Percentiles rank a stretch among this genome's conserved stretches.
These are phyloP conservation scores for Colletotrichum ledebouriae DNA, from an alignment of 2,329 filamentous ascomycete genomes.

Conservation along the genomic window DNA sequence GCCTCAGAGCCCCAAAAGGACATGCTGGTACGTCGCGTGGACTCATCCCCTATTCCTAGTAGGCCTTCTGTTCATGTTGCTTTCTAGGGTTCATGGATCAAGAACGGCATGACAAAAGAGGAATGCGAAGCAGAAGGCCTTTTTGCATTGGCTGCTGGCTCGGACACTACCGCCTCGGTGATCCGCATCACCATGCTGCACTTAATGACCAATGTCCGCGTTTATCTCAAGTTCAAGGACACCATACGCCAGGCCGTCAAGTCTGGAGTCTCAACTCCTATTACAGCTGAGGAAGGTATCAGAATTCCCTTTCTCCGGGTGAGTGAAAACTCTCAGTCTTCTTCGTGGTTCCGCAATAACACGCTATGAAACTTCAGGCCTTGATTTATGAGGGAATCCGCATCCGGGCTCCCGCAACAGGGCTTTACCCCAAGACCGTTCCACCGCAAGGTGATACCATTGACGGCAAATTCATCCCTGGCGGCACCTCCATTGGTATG, in stretches of 20 bases:
- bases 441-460: slow-evolving; percentile 42
- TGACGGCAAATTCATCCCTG: slow-evolving; percentile 51
- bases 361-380: background rate
- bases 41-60: background rate
- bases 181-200: slow-evolving; percentile 67
- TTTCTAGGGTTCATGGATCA: slow-evolving; percentile 49
- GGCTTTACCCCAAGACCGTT: slow-evolving; percentile 12
- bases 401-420: slow-evolving; percentile 19
- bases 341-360: too few species aligned
- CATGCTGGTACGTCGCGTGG: slow-evolving; percentile 43
- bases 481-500: slow-evolving; percentile 58
- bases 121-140: slow-evolving; percentile 50
- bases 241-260: slow-evolving; percentile 58
- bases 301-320: slow-evolving; percentile 22
- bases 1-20: slow-evolving; percentile 40
- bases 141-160: slow-evolving; percentile 61
- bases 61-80: background rate
- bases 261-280: slow-evolving; percentile 44
- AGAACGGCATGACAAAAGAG: slow-evolving; percentile 48
- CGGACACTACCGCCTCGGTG: slow-evolving; percentile 69
- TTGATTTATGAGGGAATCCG: slow-evolving; percentile 29
- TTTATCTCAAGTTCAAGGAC: slow-evolving; percentile 59
- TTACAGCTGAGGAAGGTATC: background rate
- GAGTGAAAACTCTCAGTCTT: background rate
- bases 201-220: slow-evolving; percentile 62